phyloP scores from a whole-genome alignment of 352 stramenopile species.

The Pythium chondricola region DNA sequence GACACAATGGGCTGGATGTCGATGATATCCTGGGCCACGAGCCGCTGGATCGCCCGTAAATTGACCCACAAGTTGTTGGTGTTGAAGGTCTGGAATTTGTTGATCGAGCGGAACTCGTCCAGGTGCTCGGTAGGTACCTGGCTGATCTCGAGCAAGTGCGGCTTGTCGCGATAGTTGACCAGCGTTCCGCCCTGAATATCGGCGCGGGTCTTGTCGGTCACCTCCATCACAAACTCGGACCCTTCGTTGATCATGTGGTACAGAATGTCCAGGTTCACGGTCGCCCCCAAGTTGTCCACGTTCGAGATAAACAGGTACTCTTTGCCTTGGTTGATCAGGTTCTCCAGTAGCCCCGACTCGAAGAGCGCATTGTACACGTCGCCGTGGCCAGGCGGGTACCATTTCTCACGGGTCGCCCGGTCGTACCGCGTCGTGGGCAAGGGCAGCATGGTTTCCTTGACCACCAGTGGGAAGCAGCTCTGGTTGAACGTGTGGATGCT shows the following conservation, averaged over 20 bases:
- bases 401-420: constrained; percentile 68
- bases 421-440: constrained; percentile 86
- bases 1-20: constrained; percentile 95
- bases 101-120: constrained; percentile 91
- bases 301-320: constrained; percentile 99
- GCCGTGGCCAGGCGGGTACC: constrained; percentile 97
- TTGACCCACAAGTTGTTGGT: constrained; percentile 99
- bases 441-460: constrained; percentile 88
- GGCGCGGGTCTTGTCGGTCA: constrained; percentile 91
- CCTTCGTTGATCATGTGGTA: constrained; percentile 98
- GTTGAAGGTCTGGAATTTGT: constrained; percentile 98
- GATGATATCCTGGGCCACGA: constrained; percentile 96
- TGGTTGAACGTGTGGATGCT: constrained; percentile 94
- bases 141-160: constrained; percentile 96
- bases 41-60: constrained; percentile 94
- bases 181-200: constrained; percentile 89
- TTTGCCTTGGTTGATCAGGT: constrained; percentile 93
- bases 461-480: constrained; percentile 89
- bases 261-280: constrained; percentile 96
- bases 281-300: constrained; percentile 98
- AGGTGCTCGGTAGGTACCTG: constrained; percentile 96
- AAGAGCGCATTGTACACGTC: constrained; percentile 99
- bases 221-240: constrained; percentile 98
- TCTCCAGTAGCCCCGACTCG: constrained; percentile 94
- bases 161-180: constrained; percentile 87